Conservation (phyloP, 352 stramenopile species). For the Phytopythium ostracodes region DNA sequence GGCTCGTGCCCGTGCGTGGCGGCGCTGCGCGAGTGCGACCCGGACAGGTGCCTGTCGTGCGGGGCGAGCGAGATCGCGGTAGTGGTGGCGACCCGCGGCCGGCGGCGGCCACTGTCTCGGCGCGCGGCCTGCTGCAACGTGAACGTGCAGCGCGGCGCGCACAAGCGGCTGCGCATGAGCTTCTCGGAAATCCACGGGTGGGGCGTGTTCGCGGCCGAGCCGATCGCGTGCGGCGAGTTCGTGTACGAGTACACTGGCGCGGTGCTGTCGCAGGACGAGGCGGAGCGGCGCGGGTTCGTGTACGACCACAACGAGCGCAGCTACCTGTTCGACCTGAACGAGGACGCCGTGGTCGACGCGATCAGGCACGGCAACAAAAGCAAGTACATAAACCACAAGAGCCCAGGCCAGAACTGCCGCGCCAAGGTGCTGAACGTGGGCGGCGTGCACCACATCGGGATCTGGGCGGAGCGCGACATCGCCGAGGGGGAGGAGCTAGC, state of each 20-base stretch:
- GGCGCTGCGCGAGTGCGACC: conserved; percentile 52
- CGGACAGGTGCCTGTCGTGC: conserved; percentile 53
- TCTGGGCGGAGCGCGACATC: conserved; percentile 91
- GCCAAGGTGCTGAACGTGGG: conserved; percentile 78
- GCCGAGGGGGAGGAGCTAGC: conserved; percentile 68
- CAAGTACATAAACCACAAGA: conserved; percentile 85
- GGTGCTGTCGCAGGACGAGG: conserved; percentile 66
- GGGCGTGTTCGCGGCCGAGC: conserved; percentile 55
- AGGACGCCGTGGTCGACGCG: conserved; percentile 88
- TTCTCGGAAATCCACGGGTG: conserved; percentile 64
- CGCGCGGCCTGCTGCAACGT: conserved; percentile 65
- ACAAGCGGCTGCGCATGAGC: conserved; percentile 58
- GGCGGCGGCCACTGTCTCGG: too few relatives aligned
- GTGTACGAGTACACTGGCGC: conserved; percentile 69
- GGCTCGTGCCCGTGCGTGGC: conserved; percentile 60
- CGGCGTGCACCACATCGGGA: conserved; percentile 87
- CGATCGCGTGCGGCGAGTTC: conserved; percentile 61
- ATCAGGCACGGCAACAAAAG: conserved; percentile 92
- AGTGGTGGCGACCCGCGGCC: conserved; percentile 33
- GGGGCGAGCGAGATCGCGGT: conserved; percentile 51
- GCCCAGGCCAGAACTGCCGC: conserved; percentile 68
- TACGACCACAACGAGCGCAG: conserved; percentile 85
- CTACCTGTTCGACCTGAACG: conserved; percentile 92
- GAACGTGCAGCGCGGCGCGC: conserved; percentile 48
- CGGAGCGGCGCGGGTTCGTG: conserved; percentile 69